These are phyloP conservation scores for Ophiostoma sp. DNA, from an alignment of 2,329 filamentous ascomycete genomes.

Conservation along the genomic window DNA sequence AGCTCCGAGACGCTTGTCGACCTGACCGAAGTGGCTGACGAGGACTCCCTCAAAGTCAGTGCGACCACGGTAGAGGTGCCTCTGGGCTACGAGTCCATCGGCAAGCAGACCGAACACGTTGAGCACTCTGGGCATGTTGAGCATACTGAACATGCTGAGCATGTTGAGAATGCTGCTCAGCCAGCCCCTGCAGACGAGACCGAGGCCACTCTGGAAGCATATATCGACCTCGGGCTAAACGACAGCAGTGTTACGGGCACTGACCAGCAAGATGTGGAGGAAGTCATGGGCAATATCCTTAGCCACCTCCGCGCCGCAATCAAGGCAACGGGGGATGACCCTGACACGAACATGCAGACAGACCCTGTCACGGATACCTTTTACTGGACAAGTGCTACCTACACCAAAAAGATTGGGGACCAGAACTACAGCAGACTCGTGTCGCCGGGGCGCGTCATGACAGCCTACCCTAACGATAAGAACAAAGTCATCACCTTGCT, in stretches of 20 bases:
- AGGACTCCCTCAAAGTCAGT: too few species aligned
- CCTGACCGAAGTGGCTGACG: slow-evolving; percentile 25
- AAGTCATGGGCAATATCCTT: slow-evolving; percentile 89
- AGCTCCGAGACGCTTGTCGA: slow-evolving; percentile 52
- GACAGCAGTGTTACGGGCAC: slow-evolving; percentile 47
- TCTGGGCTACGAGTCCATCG: not conserved
- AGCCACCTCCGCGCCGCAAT: slow-evolving; percentile 89
- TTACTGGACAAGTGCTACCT: slow-evolving; percentile 57
- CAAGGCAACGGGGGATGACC: slow-evolving; percentile 58
- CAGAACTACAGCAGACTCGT: slow-evolving; percentile 37
- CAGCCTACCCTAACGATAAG: slow-evolving; percentile 50
- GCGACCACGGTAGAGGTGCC: too few species aligned
- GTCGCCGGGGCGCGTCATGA: slow-evolving; percentile 59
- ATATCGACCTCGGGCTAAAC: slow-evolving; percentile 43
- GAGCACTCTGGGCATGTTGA: not conserved
- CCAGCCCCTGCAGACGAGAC: not conserved
- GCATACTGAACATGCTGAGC: not conserved
- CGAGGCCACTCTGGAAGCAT: slow-evolving; percentile 37
- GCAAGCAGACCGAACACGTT: not conserved
- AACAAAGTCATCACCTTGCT: slow-evolving; percentile 60
- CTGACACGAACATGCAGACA: slow-evolving; percentile 63
- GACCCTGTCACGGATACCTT: slow-evolving; percentile 72
- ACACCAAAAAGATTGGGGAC: slow-evolving; percentile 46
- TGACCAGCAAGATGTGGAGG: slow-evolving; percentile 89
- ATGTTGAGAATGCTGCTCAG: not conserved